These are phyloP conservation scores for Yamadazyma endophytica DNA, from an alignment of 805 yeast genomes.

Conservation along the genomic window DNA sequence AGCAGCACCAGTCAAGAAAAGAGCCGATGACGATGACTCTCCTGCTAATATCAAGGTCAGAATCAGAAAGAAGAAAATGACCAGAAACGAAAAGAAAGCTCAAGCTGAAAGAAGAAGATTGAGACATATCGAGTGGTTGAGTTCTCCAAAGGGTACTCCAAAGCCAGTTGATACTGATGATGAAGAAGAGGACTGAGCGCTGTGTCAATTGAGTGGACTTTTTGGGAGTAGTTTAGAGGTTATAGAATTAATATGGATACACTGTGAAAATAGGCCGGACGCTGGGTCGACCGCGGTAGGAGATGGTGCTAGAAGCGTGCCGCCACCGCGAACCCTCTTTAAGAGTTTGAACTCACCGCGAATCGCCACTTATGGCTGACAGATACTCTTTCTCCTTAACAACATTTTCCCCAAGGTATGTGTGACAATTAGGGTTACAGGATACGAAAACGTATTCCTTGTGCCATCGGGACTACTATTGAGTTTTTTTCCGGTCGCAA, in stretches of 20 bases:
- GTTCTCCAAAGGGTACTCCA: slow-evolving; percentile 97
- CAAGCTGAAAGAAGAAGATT: slow-evolving; percentile 92
- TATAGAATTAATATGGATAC: neutral
- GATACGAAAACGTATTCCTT: neutral
- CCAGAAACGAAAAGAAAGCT: slow-evolving; percentile 90
- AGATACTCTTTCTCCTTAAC: slow-evolving; percentile 96
- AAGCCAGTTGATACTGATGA: slow-evolving; percentile 91
- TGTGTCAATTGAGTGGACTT: neutral
- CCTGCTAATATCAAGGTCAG: slow-evolving; percentile 95
- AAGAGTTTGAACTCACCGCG: neutral
- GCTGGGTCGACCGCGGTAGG: too few species aligned
- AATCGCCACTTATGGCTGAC: slow-evolving; percentile 69
- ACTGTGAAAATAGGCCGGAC: neutral
- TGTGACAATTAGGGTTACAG: slow-evolving; percentile 8
- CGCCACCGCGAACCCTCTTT: too few species aligned
- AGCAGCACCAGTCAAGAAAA: slow-evolving; percentile 35
- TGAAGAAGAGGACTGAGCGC: slow-evolving; percentile 65
- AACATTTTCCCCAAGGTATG: slow-evolving; percentile 93
- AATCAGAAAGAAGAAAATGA: slow-evolving; percentile 91
- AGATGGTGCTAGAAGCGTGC: too few species aligned
- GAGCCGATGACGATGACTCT: slow-evolving; percentile 74
- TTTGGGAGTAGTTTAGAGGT: neutral
- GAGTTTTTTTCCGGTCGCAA: neutral
- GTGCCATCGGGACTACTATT: neutral
- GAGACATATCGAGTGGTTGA: slow-evolving; percentile 92